phyloP scores from a whole-genome alignment of 2,329 filamentous ascomycete genomes.

The Ophiostoma novo-ulmi region DNA sequence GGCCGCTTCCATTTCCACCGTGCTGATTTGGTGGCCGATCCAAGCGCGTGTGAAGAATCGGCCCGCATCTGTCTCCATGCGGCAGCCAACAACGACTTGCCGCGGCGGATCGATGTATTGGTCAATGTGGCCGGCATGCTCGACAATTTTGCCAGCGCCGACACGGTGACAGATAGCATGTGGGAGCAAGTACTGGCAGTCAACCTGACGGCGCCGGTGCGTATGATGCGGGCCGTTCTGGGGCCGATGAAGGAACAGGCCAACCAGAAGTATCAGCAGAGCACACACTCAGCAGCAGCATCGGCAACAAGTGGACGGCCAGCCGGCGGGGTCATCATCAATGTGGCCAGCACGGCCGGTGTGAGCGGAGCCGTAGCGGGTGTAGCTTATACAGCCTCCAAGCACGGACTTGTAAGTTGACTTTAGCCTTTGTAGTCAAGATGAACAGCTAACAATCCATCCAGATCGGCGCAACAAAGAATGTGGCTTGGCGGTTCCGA shows the following conservation, averaged over 20 bases:
- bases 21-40: conserved; percentile 32
- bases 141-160: conserved; percentile 42
- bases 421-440: not conserved
- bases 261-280: not conserved
- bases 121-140: conserved; percentile 52
- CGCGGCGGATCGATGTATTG: conserved; percentile 45
- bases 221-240: conserved; percentile 44
- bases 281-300: not conserved
- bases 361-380: conserved; percentile 37
- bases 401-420: conserved; percentile 34
- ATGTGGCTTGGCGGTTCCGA: conserved; percentile 43
- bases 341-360: conserved; percentile 43
- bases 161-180: conserved; percentile 35
- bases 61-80: conserved; percentile 33
- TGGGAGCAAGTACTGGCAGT: conserved; percentile 34
- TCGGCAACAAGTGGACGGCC: not conserved
- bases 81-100: conserved; percentile 28
- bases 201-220: conserved; percentile 50
- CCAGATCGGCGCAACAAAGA: conserved; percentile 42
- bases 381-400: conserved; percentile 35
- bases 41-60: conserved; percentile 34
- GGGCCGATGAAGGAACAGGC: conserved; percentile 42
- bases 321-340: conserved; percentile 43
- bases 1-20: conserved; percentile 40
- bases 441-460: not conserved